These are phyloP conservation scores for Takashimella tepidaria DNA, from an alignment of 1,284 basidiomycete genomes.

Conservation along the genomic window DNA sequence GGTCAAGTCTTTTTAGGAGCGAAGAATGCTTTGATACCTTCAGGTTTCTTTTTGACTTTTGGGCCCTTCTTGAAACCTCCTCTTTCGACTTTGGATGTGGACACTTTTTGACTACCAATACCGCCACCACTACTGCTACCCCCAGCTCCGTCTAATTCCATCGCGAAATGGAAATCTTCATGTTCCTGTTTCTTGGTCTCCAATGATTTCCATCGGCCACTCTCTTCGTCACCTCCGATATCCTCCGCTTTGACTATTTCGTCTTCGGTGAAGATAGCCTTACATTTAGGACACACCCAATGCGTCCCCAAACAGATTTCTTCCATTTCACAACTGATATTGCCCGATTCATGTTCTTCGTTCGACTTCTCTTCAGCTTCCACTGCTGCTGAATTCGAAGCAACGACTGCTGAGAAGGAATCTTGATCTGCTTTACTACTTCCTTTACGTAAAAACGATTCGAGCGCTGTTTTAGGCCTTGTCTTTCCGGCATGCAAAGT, in stretches of 20 bases:
- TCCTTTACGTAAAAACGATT: constrained; percentile 21
- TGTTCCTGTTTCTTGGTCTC: constrained; percentile 63
- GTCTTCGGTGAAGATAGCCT: constrained; percentile 9
- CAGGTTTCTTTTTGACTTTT: constrained; percentile 42
- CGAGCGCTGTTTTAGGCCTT: constrained; percentile 23
- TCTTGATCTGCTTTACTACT: constrained; percentile 1
- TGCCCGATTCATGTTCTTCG: neutral
- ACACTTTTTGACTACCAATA: neutral
- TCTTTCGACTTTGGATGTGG: constrained; percentile 1
- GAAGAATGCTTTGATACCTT: constrained; percentile 76
- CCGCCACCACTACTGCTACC: neutral
- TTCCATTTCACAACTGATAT: neutral
- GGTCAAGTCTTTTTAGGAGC: constrained; percentile 28
- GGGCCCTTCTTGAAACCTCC: constrained; percentile 38
- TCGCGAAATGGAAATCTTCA: constrained; percentile 78
- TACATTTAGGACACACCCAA: constrained; percentile 34
- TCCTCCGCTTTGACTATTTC: constrained; percentile 3
- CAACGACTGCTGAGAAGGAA: neutral
- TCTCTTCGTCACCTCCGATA: constrained; percentile 10
- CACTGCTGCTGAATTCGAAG: no score
- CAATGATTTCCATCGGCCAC: constrained; percentile 47
- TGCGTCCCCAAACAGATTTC: no score
- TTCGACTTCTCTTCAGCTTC: neutral
- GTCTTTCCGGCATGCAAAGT: constrained; percentile 25
- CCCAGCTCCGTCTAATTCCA: constrained; percentile 57